phyloP scores from a whole-genome alignment of 2,329 filamentous ascomycete genomes.

The Sporothrix curviconia region DNA sequence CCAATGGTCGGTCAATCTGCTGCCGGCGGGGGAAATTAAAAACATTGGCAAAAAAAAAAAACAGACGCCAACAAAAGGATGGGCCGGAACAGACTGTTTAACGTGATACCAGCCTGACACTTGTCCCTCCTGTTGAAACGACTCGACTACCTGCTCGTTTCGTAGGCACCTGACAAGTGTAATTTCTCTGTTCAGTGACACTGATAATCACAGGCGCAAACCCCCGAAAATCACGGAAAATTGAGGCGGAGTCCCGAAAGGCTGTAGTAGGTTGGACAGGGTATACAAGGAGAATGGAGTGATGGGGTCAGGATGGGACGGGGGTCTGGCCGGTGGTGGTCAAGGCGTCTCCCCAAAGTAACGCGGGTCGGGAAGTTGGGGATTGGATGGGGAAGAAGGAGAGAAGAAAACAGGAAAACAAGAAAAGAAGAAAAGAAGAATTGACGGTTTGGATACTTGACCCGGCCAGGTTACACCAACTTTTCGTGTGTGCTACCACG shows the following conservation, averaged over 20 bases:
- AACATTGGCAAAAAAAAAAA: no score
- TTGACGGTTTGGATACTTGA: no score
- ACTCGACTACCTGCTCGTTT: no score
- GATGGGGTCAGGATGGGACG: background rate
- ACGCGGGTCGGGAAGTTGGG: background rate
- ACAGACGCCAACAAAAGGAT: no score
- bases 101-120: no score
- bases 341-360: background rate
- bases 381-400: background rate
- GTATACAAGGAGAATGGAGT: background rate
- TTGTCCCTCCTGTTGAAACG: no score
- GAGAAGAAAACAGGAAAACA: background rate
- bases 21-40: no score
- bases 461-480: no score
- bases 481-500: no score
- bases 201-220: background rate
- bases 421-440: background rate
- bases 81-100: no score
- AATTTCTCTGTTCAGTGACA: background rate
- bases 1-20: no score
- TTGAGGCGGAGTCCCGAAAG: conserved; percentile 1
- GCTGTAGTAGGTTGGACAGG: background rate
- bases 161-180: no score
- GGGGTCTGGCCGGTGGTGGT: background rate
- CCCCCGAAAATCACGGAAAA: background rate